Base-by-base conservation (phyloP, 768 basidiomycete species). In the Galerina sulciceps region DNA sequence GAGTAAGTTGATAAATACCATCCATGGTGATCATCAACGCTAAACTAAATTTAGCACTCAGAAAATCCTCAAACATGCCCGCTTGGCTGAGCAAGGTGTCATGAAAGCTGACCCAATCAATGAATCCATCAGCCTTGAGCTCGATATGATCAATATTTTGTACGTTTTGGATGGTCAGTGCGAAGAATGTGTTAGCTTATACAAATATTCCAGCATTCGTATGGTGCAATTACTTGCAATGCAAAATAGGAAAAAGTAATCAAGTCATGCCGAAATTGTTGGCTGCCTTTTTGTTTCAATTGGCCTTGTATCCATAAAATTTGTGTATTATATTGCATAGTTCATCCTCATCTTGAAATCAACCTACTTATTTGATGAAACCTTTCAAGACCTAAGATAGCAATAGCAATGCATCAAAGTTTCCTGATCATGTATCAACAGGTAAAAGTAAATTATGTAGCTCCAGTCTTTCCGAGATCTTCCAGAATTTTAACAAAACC, bases 141-240 rank as follows among this genome's bases (percentile, higher is more conserved):
- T 95, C 53, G 91, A 94, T 67, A 89, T 94, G 84, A 85, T 96
- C 69, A 94, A 95, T 73, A 93, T 95, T 49, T 94, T 94, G 89
- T 90, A 65, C 61, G 87, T 75, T 4, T 10, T 2, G 43, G 37
- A 5, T 40, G 37, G 17, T 2, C 34, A n/a, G 53, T 10, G 50
- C 53, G 4, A 20, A 6, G 18, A 48, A 20, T 20, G 20, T 10
- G 23, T 20, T n/a, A 38, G 18, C 15, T 62, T 18, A 51, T 6
- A 56, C 45, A 26, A 38, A 55, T 18, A 49, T 40, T 51, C 15
- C 51, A 93, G 91, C 70, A 81, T 94, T 63, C 90, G 92, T 18
- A 79, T 94, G 14, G 92, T 92, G 9, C 91, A 92, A 67, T 86
- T 93, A 49, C 81, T 94, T 14, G 74, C 85, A 15, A 89, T 89